Percentiles rank a stretch among this genome's conserved stretches.
Conservation (phyloP, 495 filamentous ascomycete species). For the Trichocladium uniseriatum region DNA sequence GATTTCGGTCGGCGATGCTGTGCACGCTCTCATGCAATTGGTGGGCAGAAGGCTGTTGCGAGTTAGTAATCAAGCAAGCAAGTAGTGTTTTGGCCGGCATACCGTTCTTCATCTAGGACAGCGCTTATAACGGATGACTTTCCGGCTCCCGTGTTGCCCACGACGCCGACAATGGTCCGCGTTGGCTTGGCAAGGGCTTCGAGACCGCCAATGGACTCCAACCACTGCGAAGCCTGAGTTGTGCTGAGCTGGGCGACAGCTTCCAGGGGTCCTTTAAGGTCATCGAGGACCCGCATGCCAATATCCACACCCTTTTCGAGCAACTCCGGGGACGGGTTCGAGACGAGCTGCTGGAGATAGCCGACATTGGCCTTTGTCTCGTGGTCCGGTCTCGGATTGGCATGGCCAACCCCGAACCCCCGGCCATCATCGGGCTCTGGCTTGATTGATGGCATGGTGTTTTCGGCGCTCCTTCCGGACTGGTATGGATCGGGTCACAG, state of each 20-base stretch:
- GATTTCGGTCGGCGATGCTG: slow-evolving; percentile 57
- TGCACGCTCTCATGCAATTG: slow-evolving; percentile 47
- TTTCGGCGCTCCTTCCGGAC: not conserved
- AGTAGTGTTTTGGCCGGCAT: not conserved
- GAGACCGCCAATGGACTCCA: slow-evolving; percentile 32
- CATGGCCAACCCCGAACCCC: not conserved
- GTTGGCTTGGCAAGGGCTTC: slow-evolving; percentile 16
- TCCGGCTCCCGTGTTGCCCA: slow-evolving; percentile 51
- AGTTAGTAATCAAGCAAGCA: not conserved
- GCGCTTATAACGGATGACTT: slow-evolving; percentile 54
- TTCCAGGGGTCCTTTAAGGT: slow-evolving; percentile 14
- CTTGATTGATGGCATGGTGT: slow-evolving; percentile 5
- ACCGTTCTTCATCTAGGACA: slow-evolving; percentile 45
- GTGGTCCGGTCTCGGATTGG: not conserved
- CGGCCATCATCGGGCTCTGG: slow-evolving; percentile 4
- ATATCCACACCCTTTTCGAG: slow-evolving; percentile 26
- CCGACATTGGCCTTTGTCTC: not conserved
- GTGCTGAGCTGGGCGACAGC: not conserved
- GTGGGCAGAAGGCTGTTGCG: slow-evolving; percentile 27
- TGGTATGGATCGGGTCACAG: too few relatives aligned
- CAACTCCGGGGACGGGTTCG: not conserved
- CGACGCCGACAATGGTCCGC: slow-evolving; percentile 47
- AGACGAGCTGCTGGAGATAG: slow-evolving; percentile 16
- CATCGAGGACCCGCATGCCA: slow-evolving; percentile 20
- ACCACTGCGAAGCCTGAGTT: slow-evolving; percentile 27